A percentile compares a stretch with the other conserved stretches of the same genome.
Evolutionary conservation across 768 basidiomycete genomes (phyloP).

Genomic region (Macrocybe gigantea): DNA sequence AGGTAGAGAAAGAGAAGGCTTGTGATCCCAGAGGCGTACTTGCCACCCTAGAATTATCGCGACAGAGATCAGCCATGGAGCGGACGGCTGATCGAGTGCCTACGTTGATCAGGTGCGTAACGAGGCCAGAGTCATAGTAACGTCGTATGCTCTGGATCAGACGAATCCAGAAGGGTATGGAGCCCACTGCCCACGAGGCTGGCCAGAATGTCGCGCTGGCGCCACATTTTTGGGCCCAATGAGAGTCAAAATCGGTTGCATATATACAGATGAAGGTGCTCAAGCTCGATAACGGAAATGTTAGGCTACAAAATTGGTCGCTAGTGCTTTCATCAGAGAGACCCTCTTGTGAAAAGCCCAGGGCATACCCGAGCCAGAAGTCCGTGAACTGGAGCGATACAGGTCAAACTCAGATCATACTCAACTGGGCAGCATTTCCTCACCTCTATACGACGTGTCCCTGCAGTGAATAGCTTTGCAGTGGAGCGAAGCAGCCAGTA

Average conservation of each 20-base stretch:
- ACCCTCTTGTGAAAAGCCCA: neutral
- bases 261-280: constrained; percentile 77
- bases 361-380: constrained; percentile 80
- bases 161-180: constrained; percentile 71
- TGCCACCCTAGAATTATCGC: constrained; percentile 59
- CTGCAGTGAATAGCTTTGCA: constrained; percentile 61
- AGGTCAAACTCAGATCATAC: constrained; percentile 6
- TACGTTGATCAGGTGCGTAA: constrained; percentile 87
- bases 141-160: constrained; percentile 84
- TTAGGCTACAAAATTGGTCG: constrained; percentile 78
- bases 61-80: neutral
- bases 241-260: constrained; percentile 40
- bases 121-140: constrained; percentile 68
- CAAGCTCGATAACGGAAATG: constrained; percentile 68
- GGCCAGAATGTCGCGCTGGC: constrained; percentile 50
- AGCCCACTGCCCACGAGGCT: constrained; percentile 48
- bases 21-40: constrained; percentile 68
- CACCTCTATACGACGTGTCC: constrained; percentile 72
- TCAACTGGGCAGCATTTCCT: constrained; percentile 10
- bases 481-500: constrained; percentile 76
- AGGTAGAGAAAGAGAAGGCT: constrained; percentile 63
- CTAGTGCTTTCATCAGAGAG: constrained; percentile 25
- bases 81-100: constrained; percentile 3
- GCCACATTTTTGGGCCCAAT: constrained; percentile 44
- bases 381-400: constrained; percentile 55